Conservation (phyloP, 1,284 basidiomycete species). For the Trichosporon coremiiforme region DNA sequence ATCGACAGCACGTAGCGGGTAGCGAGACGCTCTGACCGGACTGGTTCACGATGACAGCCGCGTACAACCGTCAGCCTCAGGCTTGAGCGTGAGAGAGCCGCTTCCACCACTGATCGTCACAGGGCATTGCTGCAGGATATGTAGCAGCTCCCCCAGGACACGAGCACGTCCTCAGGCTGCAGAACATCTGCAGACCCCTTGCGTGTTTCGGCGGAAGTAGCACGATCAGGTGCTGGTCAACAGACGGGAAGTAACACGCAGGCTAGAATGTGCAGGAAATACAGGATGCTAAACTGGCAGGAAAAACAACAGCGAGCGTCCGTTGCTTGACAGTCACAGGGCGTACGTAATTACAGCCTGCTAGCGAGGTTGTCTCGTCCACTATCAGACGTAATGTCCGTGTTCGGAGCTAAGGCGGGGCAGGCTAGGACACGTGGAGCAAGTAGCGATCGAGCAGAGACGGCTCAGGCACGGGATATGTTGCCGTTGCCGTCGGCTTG, state of each 20-base stretch:
- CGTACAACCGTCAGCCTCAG: slow-evolving; percentile 1
- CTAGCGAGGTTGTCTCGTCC: not conserved
- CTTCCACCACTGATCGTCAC: not conserved
- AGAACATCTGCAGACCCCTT: not conserved
- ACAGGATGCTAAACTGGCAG: not conserved
- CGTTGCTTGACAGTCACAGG: not conserved
- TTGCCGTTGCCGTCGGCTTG: slow-evolving; percentile 10
- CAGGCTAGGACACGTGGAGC: not conserved
- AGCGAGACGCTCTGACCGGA: not conserved
- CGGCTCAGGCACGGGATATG: slow-evolving; percentile 1
- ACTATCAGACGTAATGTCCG: not conserved
- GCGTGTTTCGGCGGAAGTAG: not conserved
- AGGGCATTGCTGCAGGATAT: not conserved
- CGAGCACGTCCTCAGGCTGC: not conserved
- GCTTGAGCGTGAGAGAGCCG: too few species aligned
- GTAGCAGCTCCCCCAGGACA: not conserved
- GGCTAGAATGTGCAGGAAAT: not conserved
- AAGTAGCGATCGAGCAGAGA: not conserved
- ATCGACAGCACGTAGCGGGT: not conserved
- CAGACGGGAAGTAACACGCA: not conserved
- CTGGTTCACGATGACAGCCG: not conserved
- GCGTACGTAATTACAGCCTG: not conserved
- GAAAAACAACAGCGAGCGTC: not conserved
- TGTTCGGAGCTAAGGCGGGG: slow-evolving; percentile 9
- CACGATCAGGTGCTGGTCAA: not conserved